Base-by-base conservation (phyloP, 768 basidiomycete genomes). In the Tubosaeta sp. region DNA sequence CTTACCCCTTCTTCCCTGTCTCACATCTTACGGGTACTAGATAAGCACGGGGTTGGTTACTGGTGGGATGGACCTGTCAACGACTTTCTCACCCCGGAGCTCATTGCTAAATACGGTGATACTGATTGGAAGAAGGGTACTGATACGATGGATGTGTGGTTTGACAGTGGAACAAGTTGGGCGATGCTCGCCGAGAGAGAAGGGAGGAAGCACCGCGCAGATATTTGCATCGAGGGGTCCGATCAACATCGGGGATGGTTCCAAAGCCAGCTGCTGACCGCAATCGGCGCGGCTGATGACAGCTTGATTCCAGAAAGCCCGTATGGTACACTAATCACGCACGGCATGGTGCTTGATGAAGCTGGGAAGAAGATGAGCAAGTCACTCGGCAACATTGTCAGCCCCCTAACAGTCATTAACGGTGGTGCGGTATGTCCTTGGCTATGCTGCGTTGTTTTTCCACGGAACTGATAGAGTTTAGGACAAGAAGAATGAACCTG, bases 211-310 rank as follows among this genome's bases (percentile, higher is more conserved):
- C 72, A 77, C 46, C 71, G 74, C 38, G 90, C 94, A 1, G 94
- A 98, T 60, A 76, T 97, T 25, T 95, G 91, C 63, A 71, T 99
- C 25, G 95, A 99, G 62, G 96, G 96, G 13, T 88, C 90, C 1
- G 95, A 99, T 69, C 95, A 98, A 67, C 95, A 99, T 68, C 86
- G 95, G 7, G 95, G 95, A 9, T 99, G 95, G 95, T 99, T 99
- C 75, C 96, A 99, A 69, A 94, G 92, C 51, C 87, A 91, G 57
- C 71, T 99, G 24, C 72, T 99, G 42, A 98, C 96, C 4, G 80
- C 83, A 10, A 71, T 95, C 18, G 82, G 82, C 3, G 52, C 65
- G 11, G 57, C 57, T 0, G 58, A 54, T 3, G 48, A 35, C 16
- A 30, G 8, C 11, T n/a, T 48, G 25, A 66, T 52, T 36, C 59